These are phyloP conservation scores for Clonostachys rhizophaga DNA, from an alignment of 2,329 filamentous ascomycete genomes.

Conservation along the genomic window DNA sequence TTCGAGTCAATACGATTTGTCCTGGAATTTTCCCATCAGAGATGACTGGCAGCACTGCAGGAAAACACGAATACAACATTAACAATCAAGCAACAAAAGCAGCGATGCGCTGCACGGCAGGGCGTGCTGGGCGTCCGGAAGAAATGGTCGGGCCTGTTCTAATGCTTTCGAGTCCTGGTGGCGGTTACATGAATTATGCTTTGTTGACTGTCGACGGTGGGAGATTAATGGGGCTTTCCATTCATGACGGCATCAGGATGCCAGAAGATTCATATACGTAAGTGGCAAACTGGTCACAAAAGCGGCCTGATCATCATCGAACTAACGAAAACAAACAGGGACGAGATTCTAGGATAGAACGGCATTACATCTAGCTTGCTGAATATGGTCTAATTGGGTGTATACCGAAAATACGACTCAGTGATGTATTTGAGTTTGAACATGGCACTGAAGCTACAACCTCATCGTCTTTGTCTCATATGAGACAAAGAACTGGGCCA, in stretches of 20 bases:
- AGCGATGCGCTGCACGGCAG: conserved; percentile 12
- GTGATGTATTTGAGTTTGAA: too few relatives aligned
- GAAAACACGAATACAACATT: conserved; percentile 10
- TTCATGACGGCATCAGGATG: conserved; percentile 3
- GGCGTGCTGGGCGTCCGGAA: conserved; percentile 13
- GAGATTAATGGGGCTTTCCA: conserved; percentile 2
- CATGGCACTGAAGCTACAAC: too few relatives aligned
- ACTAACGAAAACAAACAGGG: not conserved
- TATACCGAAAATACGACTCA: too few relatives aligned
- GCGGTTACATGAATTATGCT: conserved; percentile 16
- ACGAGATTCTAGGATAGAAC: not conserved
- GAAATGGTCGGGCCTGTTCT: conserved; percentile 16
- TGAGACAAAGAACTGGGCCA: too few relatives aligned
- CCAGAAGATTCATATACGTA: conserved; percentile 4
- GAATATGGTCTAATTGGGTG: too few relatives aligned
- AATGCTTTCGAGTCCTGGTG: conserved; percentile 13
- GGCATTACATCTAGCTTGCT: not conserved
- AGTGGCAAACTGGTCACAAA: not conserved
- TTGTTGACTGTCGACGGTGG: conserved; percentile 16
- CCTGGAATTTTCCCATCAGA: conserved; percentile 13
- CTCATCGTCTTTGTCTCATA: too few relatives aligned
- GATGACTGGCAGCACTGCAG: conserved; percentile 9
- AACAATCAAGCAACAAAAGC: conserved; percentile 12
- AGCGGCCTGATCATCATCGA: too few relatives aligned
- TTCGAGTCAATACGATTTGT: conserved; percentile 14